A percentile compares a stretch with the other conserved stretches of the same genome.
Evolutionary conservation across 495 filamentous ascomycete genomes (phyloP).

Genomic region (Trichoderma erinaceum): DNA sequence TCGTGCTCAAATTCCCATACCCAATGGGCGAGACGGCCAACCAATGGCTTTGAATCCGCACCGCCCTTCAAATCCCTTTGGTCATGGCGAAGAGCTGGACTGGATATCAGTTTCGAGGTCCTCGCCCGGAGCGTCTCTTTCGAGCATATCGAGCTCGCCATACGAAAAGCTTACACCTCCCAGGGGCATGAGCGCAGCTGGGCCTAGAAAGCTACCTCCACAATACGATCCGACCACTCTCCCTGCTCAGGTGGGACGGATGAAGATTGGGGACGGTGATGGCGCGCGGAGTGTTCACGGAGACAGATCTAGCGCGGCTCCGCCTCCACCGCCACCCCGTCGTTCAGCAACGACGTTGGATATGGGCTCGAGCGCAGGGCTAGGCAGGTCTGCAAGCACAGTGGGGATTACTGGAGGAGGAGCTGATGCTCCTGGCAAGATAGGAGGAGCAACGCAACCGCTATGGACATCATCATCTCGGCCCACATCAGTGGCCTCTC

Average conservation of each 20-base stretch:
- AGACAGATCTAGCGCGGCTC: constrained; percentile 26
- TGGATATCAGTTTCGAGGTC: constrained; percentile 62
- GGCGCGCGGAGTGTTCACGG: constrained; percentile 13
- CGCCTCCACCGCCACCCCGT: constrained; percentile 44
- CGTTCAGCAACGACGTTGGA: constrained; percentile 29
- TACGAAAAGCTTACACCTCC: constrained; percentile 43
- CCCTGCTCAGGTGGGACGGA: constrained; percentile 34
- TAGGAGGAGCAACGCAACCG: constrained; percentile 20
- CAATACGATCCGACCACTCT: constrained; percentile 45
- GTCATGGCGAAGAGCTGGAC: constrained; percentile 58
- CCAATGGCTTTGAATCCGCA: constrained; percentile 60
- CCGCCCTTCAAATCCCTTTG: constrained; percentile 78
- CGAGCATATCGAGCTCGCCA: constrained; percentile 39
- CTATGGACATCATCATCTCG: constrained; percentile 15
- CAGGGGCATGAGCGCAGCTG: constrained; percentile 27
- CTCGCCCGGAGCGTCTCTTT: constrained; percentile 41
- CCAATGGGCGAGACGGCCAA: constrained; percentile 38
- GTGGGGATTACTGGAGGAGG: constrained; percentile 11
- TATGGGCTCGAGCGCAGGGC: not conserved
- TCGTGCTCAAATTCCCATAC: constrained; percentile 61
- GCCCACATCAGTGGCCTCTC: constrained; percentile 26
- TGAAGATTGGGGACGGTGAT: constrained; percentile 29
- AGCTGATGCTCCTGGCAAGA: not conserved
- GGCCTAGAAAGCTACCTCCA: constrained; percentile 46
- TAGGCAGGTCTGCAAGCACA: constrained; percentile 4